Conservation (phyloP, 2,329 filamentous ascomycete genomes). For the Calycina herbarum region DNA sequence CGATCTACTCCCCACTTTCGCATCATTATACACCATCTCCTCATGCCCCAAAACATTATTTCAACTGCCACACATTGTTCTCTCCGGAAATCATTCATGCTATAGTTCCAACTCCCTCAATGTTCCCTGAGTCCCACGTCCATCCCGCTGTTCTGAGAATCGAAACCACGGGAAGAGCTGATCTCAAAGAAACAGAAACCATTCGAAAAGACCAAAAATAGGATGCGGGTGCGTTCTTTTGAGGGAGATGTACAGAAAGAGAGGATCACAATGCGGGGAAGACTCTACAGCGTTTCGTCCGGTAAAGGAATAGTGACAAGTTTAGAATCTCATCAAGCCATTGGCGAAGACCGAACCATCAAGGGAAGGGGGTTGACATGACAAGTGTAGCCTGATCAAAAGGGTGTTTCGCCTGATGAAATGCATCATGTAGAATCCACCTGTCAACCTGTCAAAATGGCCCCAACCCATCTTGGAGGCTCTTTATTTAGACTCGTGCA, state of each 20-base stretch:
- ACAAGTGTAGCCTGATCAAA: background rate
- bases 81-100: slow-evolving; percentile 4
- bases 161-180: slow-evolving; percentile 3
- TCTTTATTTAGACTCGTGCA: background rate
- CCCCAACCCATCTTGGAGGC: background rate
- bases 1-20: background rate
- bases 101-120: background rate
- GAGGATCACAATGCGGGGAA: background rate
- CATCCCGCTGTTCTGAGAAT: background rate
- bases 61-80: slow-evolving; percentile 9
- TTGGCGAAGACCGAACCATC: background rate
- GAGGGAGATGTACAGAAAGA: background rate
- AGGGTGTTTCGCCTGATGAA: background rate
- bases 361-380: background rate
- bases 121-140: background rate
- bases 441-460: background rate
- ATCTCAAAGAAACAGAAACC: background rate
- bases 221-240: background rate
- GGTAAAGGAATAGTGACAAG: background rate
- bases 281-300: background rate
- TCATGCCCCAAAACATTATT: slow-evolving; percentile 11
- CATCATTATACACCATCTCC: background rate
- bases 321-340: background rate
- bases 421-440: background rate
- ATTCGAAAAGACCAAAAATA: background rate